phyloP scores from a whole-genome alignment of 345 rosid genomes.

The Eucalyptus paniculata region DNA sequence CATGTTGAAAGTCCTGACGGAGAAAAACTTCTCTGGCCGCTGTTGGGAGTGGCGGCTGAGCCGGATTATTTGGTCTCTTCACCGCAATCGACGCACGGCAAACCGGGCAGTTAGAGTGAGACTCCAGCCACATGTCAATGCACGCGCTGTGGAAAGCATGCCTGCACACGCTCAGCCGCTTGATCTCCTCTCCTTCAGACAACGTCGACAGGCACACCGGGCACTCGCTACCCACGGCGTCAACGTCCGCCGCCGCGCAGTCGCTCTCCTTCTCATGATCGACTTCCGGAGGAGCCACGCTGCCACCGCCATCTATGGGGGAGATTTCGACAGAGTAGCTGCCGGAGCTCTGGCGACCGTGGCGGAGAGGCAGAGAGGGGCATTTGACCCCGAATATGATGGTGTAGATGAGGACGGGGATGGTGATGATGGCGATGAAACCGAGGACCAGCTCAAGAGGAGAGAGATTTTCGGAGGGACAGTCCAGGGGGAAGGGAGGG shows the following conservation, averaged over 20 bases:
- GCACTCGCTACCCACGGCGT: conserved; percentile 54
- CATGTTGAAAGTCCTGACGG: background rate
- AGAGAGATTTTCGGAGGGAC: conserved; percentile 45
- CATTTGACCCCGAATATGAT: conserved; percentile 46
- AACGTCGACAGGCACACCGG: conserved; percentile 54
- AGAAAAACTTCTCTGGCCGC: background rate
- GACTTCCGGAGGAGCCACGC: conserved; percentile 4
- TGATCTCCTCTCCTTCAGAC: conserved; percentile 45
- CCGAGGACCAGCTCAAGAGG: conserved; percentile 59
- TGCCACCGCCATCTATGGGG: background rate
- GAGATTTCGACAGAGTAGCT: background rate
- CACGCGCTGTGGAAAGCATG: conserved; percentile 68
- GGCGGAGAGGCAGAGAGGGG: conserved; percentile 19
- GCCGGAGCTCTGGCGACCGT: background rate
- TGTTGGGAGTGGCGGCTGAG: background rate
- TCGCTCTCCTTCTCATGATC: conserved; percentile 22
- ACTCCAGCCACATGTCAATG: conserved; percentile 52
- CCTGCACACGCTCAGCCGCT: conserved; percentile 38
- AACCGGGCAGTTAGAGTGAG: conserved; percentile 53
- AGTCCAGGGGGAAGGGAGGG: conserved; percentile 41
- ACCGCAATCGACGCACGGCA: conserved; percentile 50
- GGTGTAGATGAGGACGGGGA: conserved; percentile 61
- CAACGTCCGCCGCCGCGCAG: background rate
- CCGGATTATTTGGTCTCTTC: conserved; percentile 4
- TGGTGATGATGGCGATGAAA: conserved; percentile 53